These are phyloP conservation scores for Myrmaecium sp. DNA, from an alignment of 2,329 filamentous ascomycete species.

Conservation along the genomic window DNA sequence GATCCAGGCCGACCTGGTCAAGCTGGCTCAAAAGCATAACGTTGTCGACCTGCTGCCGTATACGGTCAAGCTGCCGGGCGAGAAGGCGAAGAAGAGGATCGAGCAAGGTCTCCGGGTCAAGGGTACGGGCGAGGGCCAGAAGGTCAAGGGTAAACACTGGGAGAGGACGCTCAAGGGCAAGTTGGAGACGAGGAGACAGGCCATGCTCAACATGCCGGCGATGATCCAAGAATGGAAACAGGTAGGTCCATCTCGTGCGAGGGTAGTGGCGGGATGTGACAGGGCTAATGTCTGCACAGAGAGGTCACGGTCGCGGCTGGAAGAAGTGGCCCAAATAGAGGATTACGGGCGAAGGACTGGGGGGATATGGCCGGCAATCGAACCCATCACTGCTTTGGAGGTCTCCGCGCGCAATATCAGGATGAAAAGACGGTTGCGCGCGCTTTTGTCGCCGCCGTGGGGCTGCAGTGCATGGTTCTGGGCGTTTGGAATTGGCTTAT, in stretches of 20 bases:
- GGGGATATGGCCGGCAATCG: too few species aligned
- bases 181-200: slow-evolving; percentile 77
- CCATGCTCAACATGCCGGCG: slow-evolving; percentile 88
- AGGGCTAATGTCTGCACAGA: slow-evolving; percentile 29
- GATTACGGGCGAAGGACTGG: too few species aligned
- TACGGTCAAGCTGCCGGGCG: slow-evolving; percentile 58
- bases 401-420: too few species aligned
- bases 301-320: slow-evolving; percentile 57
- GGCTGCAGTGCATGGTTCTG: too few species aligned
- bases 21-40: slow-evolving; percentile 61
- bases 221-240: slow-evolving; percentile 88
- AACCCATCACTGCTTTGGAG: too few species aligned
- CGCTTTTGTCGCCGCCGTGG: too few species aligned
- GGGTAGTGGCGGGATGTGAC: slow-evolving; percentile 5
- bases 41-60: slow-evolving; percentile 68
- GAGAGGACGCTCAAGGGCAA: slow-evolving; percentile 70
- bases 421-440: too few species aligned
- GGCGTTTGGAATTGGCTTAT: too few species aligned
- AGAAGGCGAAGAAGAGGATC: slow-evolving; percentile 51
- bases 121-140: slow-evolving; percentile 82
- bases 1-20: slow-evolving; percentile 78
- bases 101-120: slow-evolving; percentile 72
- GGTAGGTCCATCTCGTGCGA: slow-evolving; percentile 33
- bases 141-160: slow-evolving; percentile 88
- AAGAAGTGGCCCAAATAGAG: slow-evolving; percentile 53